Conservation (phyloP, 2,329 filamentous ascomycete genomes). For the Trichophyton mentagrophytes region DNA sequence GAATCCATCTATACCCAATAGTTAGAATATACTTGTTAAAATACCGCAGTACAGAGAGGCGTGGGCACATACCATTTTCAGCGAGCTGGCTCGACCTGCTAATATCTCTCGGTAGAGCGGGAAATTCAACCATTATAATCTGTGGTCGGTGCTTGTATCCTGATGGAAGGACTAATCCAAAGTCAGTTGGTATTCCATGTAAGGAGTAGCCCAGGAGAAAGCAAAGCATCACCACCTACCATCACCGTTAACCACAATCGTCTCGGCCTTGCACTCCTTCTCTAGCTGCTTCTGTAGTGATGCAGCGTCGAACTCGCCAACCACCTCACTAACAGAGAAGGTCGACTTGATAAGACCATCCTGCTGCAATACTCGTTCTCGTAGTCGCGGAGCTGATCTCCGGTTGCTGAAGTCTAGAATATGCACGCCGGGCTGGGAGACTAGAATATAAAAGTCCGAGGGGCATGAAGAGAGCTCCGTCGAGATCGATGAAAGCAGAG, state of each 20-base stretch:
- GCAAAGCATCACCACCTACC: conserved; percentile 19
- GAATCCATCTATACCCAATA: conserved; percentile 30
- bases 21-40: conserved; percentile 5
- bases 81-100: conserved; percentile 30
- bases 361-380: conserved; percentile 36
- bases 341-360: conserved; percentile 42
- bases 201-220: neutral
- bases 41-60: neutral
- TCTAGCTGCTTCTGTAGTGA: conserved; percentile 33
- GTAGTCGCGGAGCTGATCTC: conserved; percentile 42
- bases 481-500: conserved; percentile 32
- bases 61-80: conserved; percentile 29
- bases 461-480: conserved; percentile 51
- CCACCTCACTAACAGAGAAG: conserved; percentile 41
- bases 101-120: conserved; percentile 26
- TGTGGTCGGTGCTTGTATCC: conserved; percentile 27
- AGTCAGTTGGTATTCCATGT: neutral
- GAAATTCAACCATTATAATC: conserved; percentile 36
- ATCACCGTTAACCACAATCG: conserved; percentile 33
- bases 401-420: conserved; percentile 51
- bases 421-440: conserved; percentile 63
- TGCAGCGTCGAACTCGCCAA: conserved; percentile 36
- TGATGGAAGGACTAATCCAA: conserved; percentile 17
- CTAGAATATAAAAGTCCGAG: conserved; percentile 62
- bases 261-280: conserved; percentile 36